phyloP scores from a whole-genome alignment of 1,284 basidiomycete genomes.

The Taiwanofungus camphoratus region DNA sequence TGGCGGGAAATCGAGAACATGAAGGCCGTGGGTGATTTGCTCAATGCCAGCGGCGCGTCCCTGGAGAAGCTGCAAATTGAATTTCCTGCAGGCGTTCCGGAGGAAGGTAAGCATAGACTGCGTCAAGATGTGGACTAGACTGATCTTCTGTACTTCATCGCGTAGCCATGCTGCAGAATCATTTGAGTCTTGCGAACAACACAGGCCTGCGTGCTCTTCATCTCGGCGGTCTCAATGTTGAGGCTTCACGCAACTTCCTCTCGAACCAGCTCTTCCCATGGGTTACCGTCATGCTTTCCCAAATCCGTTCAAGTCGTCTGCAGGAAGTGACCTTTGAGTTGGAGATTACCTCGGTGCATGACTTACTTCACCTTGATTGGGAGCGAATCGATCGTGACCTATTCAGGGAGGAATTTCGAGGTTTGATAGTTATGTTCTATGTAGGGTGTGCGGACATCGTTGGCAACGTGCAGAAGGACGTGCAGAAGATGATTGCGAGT shows the following conservation, averaged over 20 bases:
- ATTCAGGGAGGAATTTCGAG: conserved; percentile 22
- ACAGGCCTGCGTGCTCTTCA: conserved; percentile 26
- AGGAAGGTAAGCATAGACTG: conserved; percentile 16
- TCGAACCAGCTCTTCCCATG: conserved; percentile 24
- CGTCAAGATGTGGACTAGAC: too few species aligned
- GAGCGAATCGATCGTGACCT: conserved; percentile 24
- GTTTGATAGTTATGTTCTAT: conserved; percentile 23
- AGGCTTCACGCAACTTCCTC: conserved; percentile 21
- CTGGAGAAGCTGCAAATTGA: conserved; percentile 27
- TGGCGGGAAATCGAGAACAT: conserved; percentile 28
- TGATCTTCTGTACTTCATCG: not conserved
- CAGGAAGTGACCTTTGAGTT: conserved; percentile 25
- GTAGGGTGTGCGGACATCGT: conserved; percentile 20
- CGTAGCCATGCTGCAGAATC: conserved; percentile 20
- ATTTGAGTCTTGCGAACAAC: conserved; percentile 27
- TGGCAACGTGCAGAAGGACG: conserved; percentile 14
- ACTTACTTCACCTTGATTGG: conserved; percentile 26
- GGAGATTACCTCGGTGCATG: conserved; percentile 21
- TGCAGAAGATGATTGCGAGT: conserved; percentile 17
- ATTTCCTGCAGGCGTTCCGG: conserved; percentile 24
- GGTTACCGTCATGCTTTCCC: conserved; percentile 23
- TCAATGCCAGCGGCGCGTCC: conserved; percentile 25
- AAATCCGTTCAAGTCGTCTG: conserved; percentile 19
- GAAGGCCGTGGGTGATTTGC: conserved; percentile 24
- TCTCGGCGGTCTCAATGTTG: conserved; percentile 27